Evolutionary conservation across 257 asterid species (phyloP).

Genomic region (Parsonsia alboflavescens): DNA sequence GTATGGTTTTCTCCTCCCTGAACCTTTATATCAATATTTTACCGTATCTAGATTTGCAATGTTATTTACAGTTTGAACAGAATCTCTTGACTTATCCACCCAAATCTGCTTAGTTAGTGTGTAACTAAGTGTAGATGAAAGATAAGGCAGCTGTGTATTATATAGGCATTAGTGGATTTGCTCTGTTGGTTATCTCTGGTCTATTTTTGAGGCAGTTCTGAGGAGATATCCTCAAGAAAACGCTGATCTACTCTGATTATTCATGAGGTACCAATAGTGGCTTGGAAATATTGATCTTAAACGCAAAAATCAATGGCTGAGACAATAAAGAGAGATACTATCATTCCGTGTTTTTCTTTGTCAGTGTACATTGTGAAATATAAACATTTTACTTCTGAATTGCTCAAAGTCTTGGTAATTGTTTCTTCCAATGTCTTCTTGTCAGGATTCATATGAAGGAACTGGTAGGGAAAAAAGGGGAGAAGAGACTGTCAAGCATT

Average conservation of each 20-base stretch:
- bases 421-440: background rate
- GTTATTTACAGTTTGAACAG: background rate
- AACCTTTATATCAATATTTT: background rate
- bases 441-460: slow-evolving; percentile 28
- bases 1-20: slow-evolving; percentile 7
- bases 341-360: background rate
- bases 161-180: background rate
- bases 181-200: background rate
- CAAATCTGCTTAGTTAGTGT: background rate
- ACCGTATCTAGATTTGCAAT: background rate
- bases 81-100: background rate
- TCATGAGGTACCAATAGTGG: background rate
- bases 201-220: background rate
- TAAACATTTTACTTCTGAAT: background rate
- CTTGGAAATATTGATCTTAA: background rate
- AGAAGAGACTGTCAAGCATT: slow-evolving; percentile 21
- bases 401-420: background rate
- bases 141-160: background rate
- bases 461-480: slow-evolving; percentile 28
- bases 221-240: background rate
- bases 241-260: background rate
- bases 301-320: background rate
- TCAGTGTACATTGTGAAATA: background rate
- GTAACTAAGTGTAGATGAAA: background rate
- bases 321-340: background rate